Percentiles rank a stretch among this genome's conserved stretches.
Conservation (phyloP, 2,329 filamentous ascomycete species). For the Fusarium abutilonis region DNA sequence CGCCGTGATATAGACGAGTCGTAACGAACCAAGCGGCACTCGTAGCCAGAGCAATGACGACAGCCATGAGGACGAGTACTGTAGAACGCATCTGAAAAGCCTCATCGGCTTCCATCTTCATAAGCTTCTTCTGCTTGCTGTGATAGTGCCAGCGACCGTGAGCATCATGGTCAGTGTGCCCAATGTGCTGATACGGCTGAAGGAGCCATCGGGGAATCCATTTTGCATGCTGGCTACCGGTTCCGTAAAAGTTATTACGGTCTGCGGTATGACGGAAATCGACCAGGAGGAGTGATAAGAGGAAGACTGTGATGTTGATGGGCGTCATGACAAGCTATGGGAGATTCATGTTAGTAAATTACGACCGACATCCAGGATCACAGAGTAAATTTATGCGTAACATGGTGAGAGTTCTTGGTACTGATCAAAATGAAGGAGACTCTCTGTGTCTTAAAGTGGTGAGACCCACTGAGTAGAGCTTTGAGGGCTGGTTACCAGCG, state of each 20-base stretch:
- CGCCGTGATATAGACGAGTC: constrained; percentile 27
- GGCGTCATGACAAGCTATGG: constrained; percentile 67
- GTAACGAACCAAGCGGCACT: constrained; percentile 28
- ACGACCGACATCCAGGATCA: neutral
- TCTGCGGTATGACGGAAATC: constrained; percentile 65
- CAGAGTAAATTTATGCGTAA: neutral
- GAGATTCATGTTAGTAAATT: constrained; percentile 17
- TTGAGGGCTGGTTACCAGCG: constrained; percentile 31
- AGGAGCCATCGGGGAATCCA: constrained; percentile 45
- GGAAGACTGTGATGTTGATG: constrained; percentile 70
- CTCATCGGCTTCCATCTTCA: constrained; percentile 69
- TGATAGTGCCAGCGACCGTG: constrained; percentile 59
- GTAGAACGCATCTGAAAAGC: constrained; percentile 68
- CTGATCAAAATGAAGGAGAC: neutral
- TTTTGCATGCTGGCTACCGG: constrained; percentile 46
- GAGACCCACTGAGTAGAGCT: constrained; percentile 44
- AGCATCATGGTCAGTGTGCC: constrained; percentile 36
- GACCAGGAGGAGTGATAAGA: constrained; percentile 71
- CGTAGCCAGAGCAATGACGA: constrained; percentile 36
- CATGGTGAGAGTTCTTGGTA: neutral
- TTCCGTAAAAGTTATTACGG: constrained; percentile 53
- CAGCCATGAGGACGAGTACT: constrained; percentile 62
- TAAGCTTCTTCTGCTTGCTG: constrained; percentile 67
- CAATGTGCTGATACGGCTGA: constrained; percentile 52
- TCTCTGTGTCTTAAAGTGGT: neutral